phyloP scores from a whole-genome alignment of 2,329 filamentous ascomycete species.

The Monosporascus sp. region DNA sequence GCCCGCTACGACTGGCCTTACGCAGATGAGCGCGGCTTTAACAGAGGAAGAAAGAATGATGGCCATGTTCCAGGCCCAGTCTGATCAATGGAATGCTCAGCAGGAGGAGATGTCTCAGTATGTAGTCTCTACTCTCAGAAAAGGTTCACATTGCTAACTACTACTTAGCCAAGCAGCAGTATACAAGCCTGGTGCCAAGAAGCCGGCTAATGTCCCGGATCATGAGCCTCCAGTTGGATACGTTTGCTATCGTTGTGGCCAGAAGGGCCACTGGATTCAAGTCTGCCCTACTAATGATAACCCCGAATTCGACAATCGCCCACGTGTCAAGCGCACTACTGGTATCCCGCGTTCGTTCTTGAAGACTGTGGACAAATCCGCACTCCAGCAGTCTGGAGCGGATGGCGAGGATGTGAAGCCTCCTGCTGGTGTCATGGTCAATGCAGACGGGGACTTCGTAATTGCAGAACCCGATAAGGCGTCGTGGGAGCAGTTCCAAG shows the following conservation, averaged over 20 bases:
- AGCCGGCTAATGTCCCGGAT: conserved; percentile 73
- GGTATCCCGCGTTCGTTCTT: conserved; percentile 94
- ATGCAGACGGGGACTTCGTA: conserved; percentile 95
- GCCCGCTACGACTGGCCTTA: conserved; percentile 51
- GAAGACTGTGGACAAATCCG: conserved; percentile 90
- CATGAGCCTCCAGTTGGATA: conserved; percentile 92
- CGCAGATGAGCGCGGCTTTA: conserved; percentile 70
- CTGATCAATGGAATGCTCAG: conserved; percentile 87
- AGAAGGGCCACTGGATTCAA: conserved; percentile 99
- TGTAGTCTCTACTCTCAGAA: conserved; percentile 24
- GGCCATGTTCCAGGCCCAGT: conserved; percentile 86
- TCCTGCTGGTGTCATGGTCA: conserved; percentile 90
- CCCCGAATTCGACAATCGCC: conserved; percentile 88
- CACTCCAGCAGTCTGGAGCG: conserved; percentile 68
- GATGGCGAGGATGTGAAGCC: conserved; percentile 72
- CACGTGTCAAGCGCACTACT: conserved; percentile 91
- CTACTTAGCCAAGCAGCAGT: conserved; percentile 55
- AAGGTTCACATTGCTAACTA: conserved; percentile 5
- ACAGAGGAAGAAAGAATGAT: conserved; percentile 93
- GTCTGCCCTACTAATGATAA: conserved; percentile 98
- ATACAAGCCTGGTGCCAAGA: conserved; percentile 58
- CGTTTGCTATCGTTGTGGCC: conserved; percentile 91
- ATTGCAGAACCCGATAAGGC: conserved; percentile 93
- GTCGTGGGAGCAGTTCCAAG: conserved; percentile 95
- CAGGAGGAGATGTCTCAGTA: conserved; percentile 88